A percentile compares a stretch with the other conserved stretches of the same genome.
Conservation (phyloP, 2,329 filamentous ascomycete genomes). For the Beauveria australis region DNA sequence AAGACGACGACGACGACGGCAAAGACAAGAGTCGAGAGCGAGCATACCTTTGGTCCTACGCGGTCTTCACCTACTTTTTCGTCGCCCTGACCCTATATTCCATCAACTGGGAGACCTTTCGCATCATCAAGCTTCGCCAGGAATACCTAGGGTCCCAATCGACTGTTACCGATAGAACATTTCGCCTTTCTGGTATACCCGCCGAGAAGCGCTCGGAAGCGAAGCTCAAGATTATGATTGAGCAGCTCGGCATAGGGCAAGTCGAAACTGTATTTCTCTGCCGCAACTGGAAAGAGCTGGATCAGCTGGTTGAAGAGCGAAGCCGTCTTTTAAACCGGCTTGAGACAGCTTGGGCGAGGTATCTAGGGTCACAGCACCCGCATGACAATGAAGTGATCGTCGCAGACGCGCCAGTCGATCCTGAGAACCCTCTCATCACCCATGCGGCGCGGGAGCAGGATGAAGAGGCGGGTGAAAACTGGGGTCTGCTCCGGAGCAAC, state of each 20-base stretch:
- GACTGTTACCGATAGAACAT: slow-evolving; percentile 92
- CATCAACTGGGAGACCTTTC: slow-evolving; percentile 73
- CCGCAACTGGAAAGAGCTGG: slow-evolving; percentile 76
- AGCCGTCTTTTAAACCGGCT: slow-evolving; percentile 59
- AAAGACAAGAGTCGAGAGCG: slow-evolving; percentile 26
- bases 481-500: slow-evolving; percentile 48
- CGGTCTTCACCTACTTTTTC: slow-evolving; percentile 92
- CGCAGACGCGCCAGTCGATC: neutral
- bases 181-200: slow-evolving; percentile 84
- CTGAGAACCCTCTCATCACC: neutral
- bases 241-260: slow-evolving; percentile 79
- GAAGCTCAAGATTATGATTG: slow-evolving; percentile 77
- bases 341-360: slow-evolving; percentile 75
- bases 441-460: slow-evolving; percentile 19
- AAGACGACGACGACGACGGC: slow-evolving; percentile 9
- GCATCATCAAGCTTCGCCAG: slow-evolving; percentile 78
- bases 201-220: slow-evolving; percentile 68
- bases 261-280: slow-evolving; percentile 85
- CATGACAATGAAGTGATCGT: neutral
- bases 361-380: slow-evolving; percentile 29
- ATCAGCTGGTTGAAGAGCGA: slow-evolving; percentile 62
- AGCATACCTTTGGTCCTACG: slow-evolving; percentile 79
- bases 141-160: slow-evolving; percentile 88
- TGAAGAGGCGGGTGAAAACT: slow-evolving; percentile 45
- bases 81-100: slow-evolving; percentile 73